Base-by-base conservation (phyloP, 1,284 basidiomycete species). In the Tilletiopsis washingtonensis region DNA sequence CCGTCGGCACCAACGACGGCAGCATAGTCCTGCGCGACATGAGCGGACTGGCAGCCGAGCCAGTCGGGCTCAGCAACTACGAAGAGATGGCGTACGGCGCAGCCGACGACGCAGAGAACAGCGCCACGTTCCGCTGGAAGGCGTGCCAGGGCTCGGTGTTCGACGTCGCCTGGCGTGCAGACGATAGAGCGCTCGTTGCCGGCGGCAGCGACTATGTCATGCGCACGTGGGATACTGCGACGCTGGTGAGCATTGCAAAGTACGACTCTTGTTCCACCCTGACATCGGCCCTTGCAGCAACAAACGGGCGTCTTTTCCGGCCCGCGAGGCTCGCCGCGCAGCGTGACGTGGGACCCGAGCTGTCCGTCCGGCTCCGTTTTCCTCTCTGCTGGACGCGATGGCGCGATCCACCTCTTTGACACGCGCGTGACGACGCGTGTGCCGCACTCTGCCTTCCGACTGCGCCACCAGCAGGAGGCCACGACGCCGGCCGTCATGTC, bases 1-100 rank as follows among this genome's bases (percentile, higher is more conserved):
- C 70, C 1, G 62, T 68, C 0, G 70, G 70, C 25, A 64, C 67
- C 47, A 68, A 71, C 51, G 64, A 69, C 40, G 69, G 70, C 5
- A 56, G 62, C 14, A 53, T 72, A 40, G 56, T 59, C 4, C 57
- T 72, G 3, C 43, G 71, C 47, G 57, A 72, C 44, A 72, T 67
- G 11, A 43, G 56, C 23, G 55, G 57, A 20, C 56, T 61, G n/a
- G n/a, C n/a, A n/a, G n/a, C n/a, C n/a, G n/a, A n/a, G n/a, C n/a
- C n/a, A n/a, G n/a, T n/a, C n/a, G n/a, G n/a, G n/a, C n/a, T n/a
- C n/a, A n/a, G n/a, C n/a, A n/a, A n/a, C n/a, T n/a, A n/a, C n/a
- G n/a, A n/a, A n/a, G n/a, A n/a, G n/a, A n/a, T n/a, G n/a, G n/a
- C n/a, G n/a, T n/a, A n/a, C 34, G 19, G 20, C 3, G 40, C 53